Percentiles rank a stretch among this genome's conserved stretches.
phyloP scores from a whole-genome alignment of 2,329 filamentous ascomycete species.

The Colletotrichum tropicale region DNA sequence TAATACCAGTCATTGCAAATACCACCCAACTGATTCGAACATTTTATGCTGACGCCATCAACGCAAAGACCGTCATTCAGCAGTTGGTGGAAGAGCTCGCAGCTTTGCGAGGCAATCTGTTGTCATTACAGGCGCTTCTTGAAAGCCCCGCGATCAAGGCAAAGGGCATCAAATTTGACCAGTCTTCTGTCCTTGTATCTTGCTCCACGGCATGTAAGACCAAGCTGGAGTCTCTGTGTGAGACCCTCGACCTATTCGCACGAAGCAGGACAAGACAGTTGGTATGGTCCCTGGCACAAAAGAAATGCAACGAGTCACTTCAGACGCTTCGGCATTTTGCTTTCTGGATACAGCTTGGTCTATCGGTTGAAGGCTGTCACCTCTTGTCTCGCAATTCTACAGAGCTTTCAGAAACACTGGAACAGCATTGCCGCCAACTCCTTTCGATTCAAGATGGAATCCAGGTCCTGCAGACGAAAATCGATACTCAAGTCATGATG shows the following conservation, averaged over 20 bases:
- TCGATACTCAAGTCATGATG: neutral
- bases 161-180: neutral
- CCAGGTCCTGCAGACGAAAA: neutral
- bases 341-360: neutral
- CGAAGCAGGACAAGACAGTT: neutral
- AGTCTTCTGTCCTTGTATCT: neutral
- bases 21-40: too few relatives aligned
- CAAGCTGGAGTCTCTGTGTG: neutral
- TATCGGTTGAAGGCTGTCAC: neutral
- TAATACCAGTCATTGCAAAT: neutral
- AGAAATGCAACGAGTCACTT: neutral
- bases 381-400: neutral
- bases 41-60: accelerated
- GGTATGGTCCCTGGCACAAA: neutral
- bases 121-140: neutral
- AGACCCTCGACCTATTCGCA: neutral
- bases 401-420: neutral
- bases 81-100: neutral
- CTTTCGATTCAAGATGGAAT: neutral
- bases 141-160: neutral
- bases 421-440: neutral
- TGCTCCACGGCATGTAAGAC: neutral
- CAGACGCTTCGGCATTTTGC: neutral
- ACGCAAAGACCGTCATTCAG: neutral
- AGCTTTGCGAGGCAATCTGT: neutral